Percentiles rank a stretch among this genome's conserved stretches.
phyloP scores from a whole-genome alignment of 2,329 filamentous ascomycete genomes.

The Fusarium palustre region DNA sequence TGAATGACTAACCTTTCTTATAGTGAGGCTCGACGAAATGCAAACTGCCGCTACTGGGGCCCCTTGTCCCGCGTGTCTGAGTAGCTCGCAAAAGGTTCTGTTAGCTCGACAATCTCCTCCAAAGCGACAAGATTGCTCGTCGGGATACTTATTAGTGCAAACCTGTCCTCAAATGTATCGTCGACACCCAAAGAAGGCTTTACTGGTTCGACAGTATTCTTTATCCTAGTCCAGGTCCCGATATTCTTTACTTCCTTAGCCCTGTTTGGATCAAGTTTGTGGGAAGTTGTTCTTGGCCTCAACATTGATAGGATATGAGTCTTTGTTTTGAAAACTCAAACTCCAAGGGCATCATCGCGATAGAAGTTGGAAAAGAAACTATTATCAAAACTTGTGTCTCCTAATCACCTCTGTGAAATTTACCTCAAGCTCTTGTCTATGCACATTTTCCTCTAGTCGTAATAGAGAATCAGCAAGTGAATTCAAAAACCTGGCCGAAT shows the following conservation, averaged over 20 bases:
- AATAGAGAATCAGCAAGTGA: neutral
- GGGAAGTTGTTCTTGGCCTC: neutral
- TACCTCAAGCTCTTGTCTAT: neutral
- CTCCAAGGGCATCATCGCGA: fast-evolving
- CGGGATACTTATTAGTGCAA: neutral
- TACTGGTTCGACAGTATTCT: neutral
- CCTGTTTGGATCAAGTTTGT: neutral
- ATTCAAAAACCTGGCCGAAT: too few species aligned
- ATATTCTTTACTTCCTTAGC: neutral
- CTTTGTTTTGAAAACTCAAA: too few species aligned
- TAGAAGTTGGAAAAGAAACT: too few species aligned
- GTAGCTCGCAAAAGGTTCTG: neutral
- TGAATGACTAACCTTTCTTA: neutral
- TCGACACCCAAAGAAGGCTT: neutral
- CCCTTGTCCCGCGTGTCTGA: neutral
- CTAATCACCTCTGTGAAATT: neutral
- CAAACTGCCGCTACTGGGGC: neutral
- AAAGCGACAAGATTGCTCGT: neutral
- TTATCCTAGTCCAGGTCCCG: neutral
- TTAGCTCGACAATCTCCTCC: neutral
- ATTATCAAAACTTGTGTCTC: too few species aligned
- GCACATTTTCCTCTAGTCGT: neutral
- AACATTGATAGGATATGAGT: neutral
- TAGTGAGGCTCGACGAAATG: neutral
- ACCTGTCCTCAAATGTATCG: fast-evolving